phyloP scores from a whole-genome alignment of 495 filamentous ascomycete species.

The Apiosordaria backusii region DNA sequence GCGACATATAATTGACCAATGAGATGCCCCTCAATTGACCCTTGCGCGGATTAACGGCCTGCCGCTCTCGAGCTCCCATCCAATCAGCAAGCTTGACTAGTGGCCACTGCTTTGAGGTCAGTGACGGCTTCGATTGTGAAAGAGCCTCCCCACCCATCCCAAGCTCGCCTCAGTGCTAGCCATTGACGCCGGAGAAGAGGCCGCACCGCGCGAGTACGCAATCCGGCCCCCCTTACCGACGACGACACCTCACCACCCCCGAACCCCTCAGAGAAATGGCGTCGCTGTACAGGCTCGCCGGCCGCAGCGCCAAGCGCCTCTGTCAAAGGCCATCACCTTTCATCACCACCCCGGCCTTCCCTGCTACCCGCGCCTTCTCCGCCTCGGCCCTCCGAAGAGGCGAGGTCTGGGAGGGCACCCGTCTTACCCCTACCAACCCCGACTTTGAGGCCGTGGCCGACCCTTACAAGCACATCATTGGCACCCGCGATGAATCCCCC shows the following conservation, averaged over 20 bases:
- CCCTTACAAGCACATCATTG: constrained; percentile 30
- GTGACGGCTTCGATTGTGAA: constrained; percentile 22
- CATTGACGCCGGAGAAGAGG: constrained; percentile 32
- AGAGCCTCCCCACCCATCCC: constrained; percentile 14
- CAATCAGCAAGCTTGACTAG: constrained; percentile 17
- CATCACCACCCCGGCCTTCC: constrained; percentile 15
- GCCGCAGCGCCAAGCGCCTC: constrained; percentile 54
- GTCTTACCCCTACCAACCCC: constrained; percentile 63
- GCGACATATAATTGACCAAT: constrained; percentile 11
- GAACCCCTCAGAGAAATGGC: constrained; percentile 35
- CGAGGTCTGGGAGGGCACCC: constrained; percentile 59
- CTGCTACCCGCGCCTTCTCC: constrained; percentile 59
- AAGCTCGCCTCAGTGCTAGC: constrained; percentile 24
- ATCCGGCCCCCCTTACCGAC: constrained; percentile 8
- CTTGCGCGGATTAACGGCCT: constrained; percentile 23
- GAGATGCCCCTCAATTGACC: background rate
- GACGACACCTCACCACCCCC: constrained; percentile 4
- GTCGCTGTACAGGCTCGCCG: constrained; percentile 52
- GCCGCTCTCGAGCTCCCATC: constrained; percentile 7
- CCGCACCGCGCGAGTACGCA: constrained; percentile 18
- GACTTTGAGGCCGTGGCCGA: constrained; percentile 53
- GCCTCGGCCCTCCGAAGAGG: constrained; percentile 61
- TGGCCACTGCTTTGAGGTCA: constrained; percentile 9
- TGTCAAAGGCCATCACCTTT: constrained; percentile 29
- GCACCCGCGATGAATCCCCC: background rate